phyloP scores from a whole-genome alignment of 352 stramenopile genomes.

The Phytophthora citricola region DNA sequence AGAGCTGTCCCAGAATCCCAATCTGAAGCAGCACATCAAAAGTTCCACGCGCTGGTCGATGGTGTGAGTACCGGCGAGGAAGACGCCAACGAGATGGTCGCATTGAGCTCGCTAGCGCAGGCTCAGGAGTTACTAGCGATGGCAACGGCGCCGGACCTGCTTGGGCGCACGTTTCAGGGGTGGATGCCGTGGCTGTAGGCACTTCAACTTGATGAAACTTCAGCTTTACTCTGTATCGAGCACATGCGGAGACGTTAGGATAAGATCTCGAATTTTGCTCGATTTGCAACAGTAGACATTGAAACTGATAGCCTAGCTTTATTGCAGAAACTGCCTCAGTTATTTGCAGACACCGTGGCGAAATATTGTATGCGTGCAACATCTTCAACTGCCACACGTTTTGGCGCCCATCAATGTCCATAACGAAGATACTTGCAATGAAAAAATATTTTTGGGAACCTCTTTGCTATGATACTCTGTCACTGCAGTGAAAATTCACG shows the following conservation, averaged over 20 bases:
- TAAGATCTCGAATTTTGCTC: too few relatives aligned
- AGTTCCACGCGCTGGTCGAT: constrained; percentile 69
- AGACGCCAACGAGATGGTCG: constrained; percentile 17
- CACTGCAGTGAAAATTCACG: too few relatives aligned
- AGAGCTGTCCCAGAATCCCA: constrained; percentile 71
- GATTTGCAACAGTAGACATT: too few relatives aligned
- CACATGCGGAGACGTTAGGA: not conserved
- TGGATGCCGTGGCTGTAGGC: constrained; percentile 82
- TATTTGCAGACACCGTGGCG: too few relatives aligned
- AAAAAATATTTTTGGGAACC: too few relatives aligned
- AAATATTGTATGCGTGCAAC: too few relatives aligned
- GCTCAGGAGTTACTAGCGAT: constrained; percentile 85
- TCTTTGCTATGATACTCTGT: too few relatives aligned
- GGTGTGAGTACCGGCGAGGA: constrained; percentile 25
- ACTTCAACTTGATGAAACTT: not conserved
- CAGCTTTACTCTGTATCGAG: not conserved
- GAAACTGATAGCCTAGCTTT: too few relatives aligned
- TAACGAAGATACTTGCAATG: too few relatives aligned
- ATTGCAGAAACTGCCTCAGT: too few relatives aligned
- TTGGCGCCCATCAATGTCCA: too few relatives aligned
- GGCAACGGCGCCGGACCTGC: constrained; percentile 80
- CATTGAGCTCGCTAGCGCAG: constrained; percentile 72
- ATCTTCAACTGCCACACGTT: too few relatives aligned
- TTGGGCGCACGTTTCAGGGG: constrained; percentile 81
- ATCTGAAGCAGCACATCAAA: constrained; percentile 65